Conservation (phyloP, 768 basidiomycete genomes). For the Psilocybe subaeruginosa region DNA sequence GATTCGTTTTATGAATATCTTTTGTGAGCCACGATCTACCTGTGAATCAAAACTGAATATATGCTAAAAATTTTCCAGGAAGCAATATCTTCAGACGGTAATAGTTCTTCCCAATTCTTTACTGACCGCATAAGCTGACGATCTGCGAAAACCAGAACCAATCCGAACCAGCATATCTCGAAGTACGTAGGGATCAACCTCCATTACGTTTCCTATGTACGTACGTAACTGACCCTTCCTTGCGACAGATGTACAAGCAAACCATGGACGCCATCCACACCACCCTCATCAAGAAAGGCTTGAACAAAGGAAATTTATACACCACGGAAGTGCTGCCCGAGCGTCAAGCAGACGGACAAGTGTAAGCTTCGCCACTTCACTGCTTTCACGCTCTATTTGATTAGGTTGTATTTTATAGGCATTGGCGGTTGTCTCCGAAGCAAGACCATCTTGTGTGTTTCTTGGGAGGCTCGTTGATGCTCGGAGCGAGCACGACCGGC, state of each 20-base stretch:
- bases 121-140: neutral
- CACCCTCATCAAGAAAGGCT: conserved; percentile 68
- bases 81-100: conserved; percentile 87
- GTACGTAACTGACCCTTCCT: neutral
- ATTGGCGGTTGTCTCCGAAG: conserved; percentile 76
- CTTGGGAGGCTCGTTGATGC: conserved; percentile 88
- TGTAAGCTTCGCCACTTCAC: conserved; percentile 26
- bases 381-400: neutral
- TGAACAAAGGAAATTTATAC: conserved; percentile 61
- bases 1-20: conserved; percentile 96
- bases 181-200: conserved; percentile 41
- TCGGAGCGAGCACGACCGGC: conserved; percentile 78
- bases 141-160: conserved; percentile 49
- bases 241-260: conserved; percentile 77
- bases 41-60: neutral
- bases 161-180: conserved; percentile 77
- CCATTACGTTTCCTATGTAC: neutral
- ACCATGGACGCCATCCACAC: conserved; percentile 83
- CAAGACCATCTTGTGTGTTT: conserved; percentile 98
- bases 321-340: conserved; percentile 83
- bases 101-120: conserved; percentile 1
- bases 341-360: conserved; percentile 32
- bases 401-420: conserved; percentile 37
- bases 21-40: conserved; percentile 47
- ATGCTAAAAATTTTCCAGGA: conserved; percentile 37